These are phyloP conservation scores for Crinitomyces ghanaensis DNA, from an alignment of 805 yeast genomes.

Conservation along the genomic window DNA sequence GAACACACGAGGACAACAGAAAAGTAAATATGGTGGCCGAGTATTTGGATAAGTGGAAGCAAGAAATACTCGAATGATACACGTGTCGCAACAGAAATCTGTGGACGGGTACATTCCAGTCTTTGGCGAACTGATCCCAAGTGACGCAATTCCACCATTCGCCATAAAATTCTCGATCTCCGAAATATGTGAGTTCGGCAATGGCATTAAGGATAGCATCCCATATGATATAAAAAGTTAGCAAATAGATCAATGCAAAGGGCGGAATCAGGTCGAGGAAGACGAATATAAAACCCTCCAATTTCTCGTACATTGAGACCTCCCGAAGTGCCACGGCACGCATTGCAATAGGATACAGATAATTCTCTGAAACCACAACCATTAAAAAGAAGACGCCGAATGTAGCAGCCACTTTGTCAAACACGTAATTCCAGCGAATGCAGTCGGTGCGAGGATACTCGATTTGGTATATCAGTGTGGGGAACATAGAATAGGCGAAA, in stretches of 20 bases:
- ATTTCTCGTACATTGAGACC: conserved; percentile 36
- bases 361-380: conserved; percentile 68
- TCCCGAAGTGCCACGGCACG: conserved; percentile 43
- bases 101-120: conserved; percentile 94
- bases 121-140: conserved; percentile 87
- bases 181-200: conserved; percentile 79
- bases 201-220: conserved; percentile 82
- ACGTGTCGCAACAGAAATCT: conserved; percentile 83
- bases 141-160: conserved; percentile 96
- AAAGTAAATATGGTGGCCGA: conserved; percentile 55
- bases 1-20: conserved; percentile 67
- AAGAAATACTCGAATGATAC: conserved; percentile 79
- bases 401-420: conserved; percentile 61
- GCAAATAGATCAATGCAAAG: conserved; percentile 60
- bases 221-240: conserved; percentile 88
- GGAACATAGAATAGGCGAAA: conserved; percentile 75
- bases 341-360: conserved; percentile 62
- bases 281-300: conserved; percentile 42
- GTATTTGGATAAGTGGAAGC: conserved; percentile 49
- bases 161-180: conserved; percentile 87
- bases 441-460: conserved; percentile 65
- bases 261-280: conserved; percentile 69
- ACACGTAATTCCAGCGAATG: conserved; percentile 60
- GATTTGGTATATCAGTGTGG: conserved; percentile 61
- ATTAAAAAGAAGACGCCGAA: conserved; percentile 79